These are phyloP conservation scores for Hypoxylon lienhwacheense DNA, from an alignment of 495 filamentous ascomycete species.

Conservation along the genomic window DNA sequence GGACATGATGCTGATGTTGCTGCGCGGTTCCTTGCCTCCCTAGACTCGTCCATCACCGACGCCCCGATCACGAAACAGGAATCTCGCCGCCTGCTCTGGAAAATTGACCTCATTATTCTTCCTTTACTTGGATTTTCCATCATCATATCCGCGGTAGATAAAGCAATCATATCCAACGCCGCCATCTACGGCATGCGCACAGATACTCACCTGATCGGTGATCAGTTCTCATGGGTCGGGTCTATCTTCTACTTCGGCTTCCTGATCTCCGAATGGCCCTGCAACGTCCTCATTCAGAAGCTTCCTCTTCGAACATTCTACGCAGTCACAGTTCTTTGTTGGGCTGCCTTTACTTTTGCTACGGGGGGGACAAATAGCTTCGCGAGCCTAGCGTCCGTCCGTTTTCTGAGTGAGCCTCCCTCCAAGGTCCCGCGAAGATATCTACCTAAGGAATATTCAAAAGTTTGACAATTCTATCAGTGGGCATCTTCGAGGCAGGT, in stretches of 20 bases:
- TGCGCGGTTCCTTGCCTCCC: conserved; percentile 3
- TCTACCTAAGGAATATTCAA: not conserved
- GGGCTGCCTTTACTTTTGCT: conserved; percentile 46
- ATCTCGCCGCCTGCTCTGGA: conserved; percentile 5
- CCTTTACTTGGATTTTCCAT: conserved; percentile 51
- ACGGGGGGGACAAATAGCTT: conserved; percentile 44
- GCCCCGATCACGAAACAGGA: conserved; percentile 13
- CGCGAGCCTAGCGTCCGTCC: conserved; percentile 22
- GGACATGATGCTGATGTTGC: conserved; percentile 10
- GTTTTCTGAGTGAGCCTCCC: conserved; percentile 12
- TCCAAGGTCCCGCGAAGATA: not conserved
- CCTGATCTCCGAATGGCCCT: conserved; percentile 47
- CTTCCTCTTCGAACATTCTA: conserved; percentile 9
- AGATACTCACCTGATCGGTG: conserved; percentile 20
- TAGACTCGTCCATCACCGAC: conserved; percentile 2
- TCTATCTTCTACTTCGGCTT: conserved; percentile 38
- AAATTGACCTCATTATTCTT: conserved; percentile 55
- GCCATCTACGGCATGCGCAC: conserved; percentile 7
- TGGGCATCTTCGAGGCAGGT: conserved; percentile 23
- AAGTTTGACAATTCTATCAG: not conserved
- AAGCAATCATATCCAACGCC: conserved; percentile 11
- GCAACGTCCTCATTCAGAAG: conserved; percentile 2
- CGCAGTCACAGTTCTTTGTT: conserved; percentile 41
- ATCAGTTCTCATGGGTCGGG: conserved; percentile 55
- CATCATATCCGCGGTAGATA: conserved; percentile 44